A percentile compares a stretch with the other conserved stretches of the same genome.
These are phyloP conservation scores for Chaetomidium leptoderma DNA, from an alignment of 495 filamentous ascomycete genomes.

Conservation along the genomic window DNA sequence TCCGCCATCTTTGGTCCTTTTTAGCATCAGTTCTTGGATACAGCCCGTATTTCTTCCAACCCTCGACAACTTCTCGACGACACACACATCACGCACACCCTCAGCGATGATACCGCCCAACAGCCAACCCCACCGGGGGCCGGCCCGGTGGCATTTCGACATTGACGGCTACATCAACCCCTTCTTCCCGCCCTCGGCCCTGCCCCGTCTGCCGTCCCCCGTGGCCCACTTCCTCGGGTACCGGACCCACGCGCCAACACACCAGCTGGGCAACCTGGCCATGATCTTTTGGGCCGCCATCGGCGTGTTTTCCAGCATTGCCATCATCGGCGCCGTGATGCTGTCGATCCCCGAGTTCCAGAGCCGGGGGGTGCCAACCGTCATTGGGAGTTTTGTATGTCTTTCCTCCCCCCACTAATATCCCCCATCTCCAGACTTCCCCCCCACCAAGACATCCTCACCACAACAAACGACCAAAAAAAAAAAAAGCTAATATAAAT, in stretches of 20 bases:
- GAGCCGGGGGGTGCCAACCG: slow-evolving; percentile 39
- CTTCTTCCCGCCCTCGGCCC: slow-evolving; percentile 50
- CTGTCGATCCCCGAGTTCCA: slow-evolving; percentile 36
- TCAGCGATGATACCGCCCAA: background rate
- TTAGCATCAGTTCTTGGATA: background rate
- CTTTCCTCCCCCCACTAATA: slow-evolving; percentile 1
- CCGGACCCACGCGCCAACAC: slow-evolving; percentile 28
- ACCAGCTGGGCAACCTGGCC: slow-evolving; percentile 46
- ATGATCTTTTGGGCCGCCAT: slow-evolving; percentile 51
- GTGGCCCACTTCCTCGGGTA: slow-evolving; percentile 53
- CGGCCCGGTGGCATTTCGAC: slow-evolving; percentile 52
- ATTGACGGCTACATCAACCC: slow-evolving; percentile 63
- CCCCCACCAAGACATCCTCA: background rate
- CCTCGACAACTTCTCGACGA: no score
- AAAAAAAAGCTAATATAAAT: background rate
- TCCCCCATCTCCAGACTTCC: background rate
- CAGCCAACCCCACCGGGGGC: slow-evolving; percentile 8
- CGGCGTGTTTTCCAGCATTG: slow-evolving; percentile 50
- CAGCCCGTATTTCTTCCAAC: background rate
- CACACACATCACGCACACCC: background rate
- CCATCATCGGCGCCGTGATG: slow-evolving; percentile 45
- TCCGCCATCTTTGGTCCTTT: no score
- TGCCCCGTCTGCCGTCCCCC: slow-evolving; percentile 43
- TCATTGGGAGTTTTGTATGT: slow-evolving; percentile 52
- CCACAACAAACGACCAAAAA: background rate